phyloP scores from a whole-genome alignment of 805 yeast genomes.

The Wickerhamomyces bisporus region DNA sequence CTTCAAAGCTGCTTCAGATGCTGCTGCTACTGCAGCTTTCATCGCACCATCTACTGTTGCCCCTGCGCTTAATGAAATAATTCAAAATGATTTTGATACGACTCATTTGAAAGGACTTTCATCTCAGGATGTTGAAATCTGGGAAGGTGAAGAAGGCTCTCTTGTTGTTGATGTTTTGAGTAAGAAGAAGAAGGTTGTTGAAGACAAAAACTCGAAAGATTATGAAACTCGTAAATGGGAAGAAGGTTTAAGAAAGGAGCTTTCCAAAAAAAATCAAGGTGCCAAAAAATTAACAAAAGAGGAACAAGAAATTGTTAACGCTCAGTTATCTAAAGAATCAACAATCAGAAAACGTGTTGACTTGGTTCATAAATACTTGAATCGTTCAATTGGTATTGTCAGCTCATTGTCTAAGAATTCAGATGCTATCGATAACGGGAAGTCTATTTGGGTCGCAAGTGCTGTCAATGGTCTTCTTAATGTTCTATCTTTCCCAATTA shows the following conservation, averaged over 20 bases:
- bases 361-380: slow-evolving; percentile 29
- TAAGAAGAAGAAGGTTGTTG: slow-evolving; percentile 36
- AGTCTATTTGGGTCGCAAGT: slow-evolving; percentile 63
- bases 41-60: slow-evolving; percentile 53
- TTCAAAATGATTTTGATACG: slow-evolving; percentile 37
- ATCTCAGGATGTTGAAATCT: slow-evolving; percentile 51
- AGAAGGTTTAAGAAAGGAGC: slow-evolving; percentile 68
- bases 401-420: slow-evolving; percentile 47
- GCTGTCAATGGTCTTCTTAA: slow-evolving; percentile 48
- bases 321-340: slow-evolving; percentile 60
- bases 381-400: slow-evolving; percentile 50
- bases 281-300: slow-evolving; percentile 66
- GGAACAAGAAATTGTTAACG: slow-evolving; percentile 58
- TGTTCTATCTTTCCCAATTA: slow-evolving; percentile 33
- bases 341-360: slow-evolving; percentile 45
- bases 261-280: slow-evolving; percentile 49
- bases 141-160: slow-evolving; percentile 65
- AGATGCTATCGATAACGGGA: slow-evolving; percentile 56
- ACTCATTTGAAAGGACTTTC: slow-evolving; percentile 29
- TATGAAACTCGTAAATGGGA: slow-evolving; percentile 91
- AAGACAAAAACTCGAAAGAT: slow-evolving; percentile 73
- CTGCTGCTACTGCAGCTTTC: slow-evolving; percentile 48
- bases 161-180: slow-evolving; percentile 61
- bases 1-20: slow-evolving; percentile 45
- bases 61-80: slow-evolving; percentile 41